Evolutionary conservation across 2,329 filamentous ascomycete genomes (phyloP), one percentile per base, ranked within the genome.

Genomic region (Rhynchosporium graminicola): DNA sequence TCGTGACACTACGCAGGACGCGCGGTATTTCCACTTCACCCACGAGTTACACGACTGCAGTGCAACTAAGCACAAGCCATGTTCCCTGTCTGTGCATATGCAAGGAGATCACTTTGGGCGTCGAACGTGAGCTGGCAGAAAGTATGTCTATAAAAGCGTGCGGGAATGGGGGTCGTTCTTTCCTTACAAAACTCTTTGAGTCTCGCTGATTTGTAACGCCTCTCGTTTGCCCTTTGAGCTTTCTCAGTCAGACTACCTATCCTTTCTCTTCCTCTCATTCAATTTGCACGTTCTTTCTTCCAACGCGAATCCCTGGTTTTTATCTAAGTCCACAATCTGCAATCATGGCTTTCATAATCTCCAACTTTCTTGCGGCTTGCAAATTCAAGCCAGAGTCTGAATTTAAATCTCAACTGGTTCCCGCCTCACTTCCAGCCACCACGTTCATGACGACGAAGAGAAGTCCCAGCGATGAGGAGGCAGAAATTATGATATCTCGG

Each of bases 51-150:
- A 26, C 51, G 4, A 28, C 10, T 13, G 4, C 9, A 28, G 20
- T 20, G 20, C 20, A 57, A 33, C 40, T 46, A 31, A 57, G 4
- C 54, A 33, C 13, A 8, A 5, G 6, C 54, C 26, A 45, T 57
- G 40, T 47, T 36, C 60, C 60, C 55, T 62, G 55, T 31, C 31
- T 38, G 20, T 62, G 60, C 60, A 62, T 62, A 62, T 62, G 60
- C 55, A 57, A 57, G 40, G 26, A 57, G 28, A 28, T 29, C 29
- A 47, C 4, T 40, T 48, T 55, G n/a, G 47, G 33, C 28, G 15
- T 31, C 20, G 5, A 26, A 8, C 9, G n/a, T 46, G n/a, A 46
- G 43, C 26, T n/a, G 43, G 43, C n/a, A 20, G 43, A 8, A 46
- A 26, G n/a, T 20, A 46, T 20, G 20, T 9, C n/a, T 10, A 33